Conservation (phyloP, 2,329 filamentous ascomycete genomes). For the Fusarium goolgardi region DNA sequence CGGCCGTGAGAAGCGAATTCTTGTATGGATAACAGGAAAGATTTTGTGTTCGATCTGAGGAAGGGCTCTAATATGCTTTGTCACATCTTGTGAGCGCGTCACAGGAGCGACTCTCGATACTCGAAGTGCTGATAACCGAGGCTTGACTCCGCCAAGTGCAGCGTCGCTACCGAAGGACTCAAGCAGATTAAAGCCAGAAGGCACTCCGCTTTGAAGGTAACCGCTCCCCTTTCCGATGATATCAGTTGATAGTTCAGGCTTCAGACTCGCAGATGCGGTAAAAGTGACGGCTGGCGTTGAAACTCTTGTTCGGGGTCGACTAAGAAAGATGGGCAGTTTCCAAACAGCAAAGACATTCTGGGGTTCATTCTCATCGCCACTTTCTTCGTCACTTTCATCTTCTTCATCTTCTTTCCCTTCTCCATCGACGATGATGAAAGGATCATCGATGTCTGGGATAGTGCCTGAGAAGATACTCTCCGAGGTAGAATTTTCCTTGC, state of each 20-base stretch:
- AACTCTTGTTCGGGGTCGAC: constrained; percentile 71
- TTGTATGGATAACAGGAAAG: constrained; percentile 76
- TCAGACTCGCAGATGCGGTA: constrained; percentile 69
- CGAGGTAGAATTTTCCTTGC: constrained; percentile 59
- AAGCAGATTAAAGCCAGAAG: constrained; percentile 80
- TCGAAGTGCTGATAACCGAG: constrained; percentile 77
- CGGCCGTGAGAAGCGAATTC: constrained; percentile 77
- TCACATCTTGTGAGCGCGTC: constrained; percentile 69
- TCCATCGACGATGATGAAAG: constrained; percentile 62
- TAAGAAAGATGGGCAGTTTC: constrained; percentile 69
- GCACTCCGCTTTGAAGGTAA: constrained; percentile 75
- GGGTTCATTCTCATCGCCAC: constrained; percentile 28
- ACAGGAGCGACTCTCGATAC: constrained; percentile 80
- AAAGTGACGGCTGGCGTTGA: constrained; percentile 76
- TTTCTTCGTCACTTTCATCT: constrained; percentile 51
- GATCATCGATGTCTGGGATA: constrained; percentile 62
- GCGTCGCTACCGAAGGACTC: constrained; percentile 77
- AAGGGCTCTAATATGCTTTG: constrained; percentile 72
- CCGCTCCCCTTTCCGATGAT: constrained; percentile 58
- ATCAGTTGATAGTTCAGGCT: constrained; percentile 56
- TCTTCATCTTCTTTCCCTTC: constrained; percentile 40
- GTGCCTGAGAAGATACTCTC: constrained; percentile 71
- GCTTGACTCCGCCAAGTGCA: constrained; percentile 68
- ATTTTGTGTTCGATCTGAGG: constrained; percentile 72
- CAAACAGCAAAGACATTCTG: constrained; percentile 67